Conservation (phyloP, 108 stramenopile genomes). For the Licmophora abbreviata region DNA sequence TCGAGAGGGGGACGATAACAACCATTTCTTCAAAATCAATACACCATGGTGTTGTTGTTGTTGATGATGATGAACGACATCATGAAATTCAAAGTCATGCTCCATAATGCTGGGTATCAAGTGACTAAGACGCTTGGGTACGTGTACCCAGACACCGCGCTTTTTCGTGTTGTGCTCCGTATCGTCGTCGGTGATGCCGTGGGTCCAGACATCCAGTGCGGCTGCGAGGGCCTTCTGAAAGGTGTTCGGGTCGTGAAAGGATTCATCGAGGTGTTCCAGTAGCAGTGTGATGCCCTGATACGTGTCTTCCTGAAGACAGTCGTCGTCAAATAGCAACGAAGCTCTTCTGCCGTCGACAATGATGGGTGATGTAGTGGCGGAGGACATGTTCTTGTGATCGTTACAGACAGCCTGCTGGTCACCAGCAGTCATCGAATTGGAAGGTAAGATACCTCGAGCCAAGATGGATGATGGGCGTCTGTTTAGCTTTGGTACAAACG, state of each 20-base stretch:
- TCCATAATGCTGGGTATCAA: slow-evolving; percentile 17
- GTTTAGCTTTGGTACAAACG: too few relatives aligned
- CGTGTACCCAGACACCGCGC: slow-evolving; percentile 73
- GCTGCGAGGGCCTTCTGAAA: background rate
- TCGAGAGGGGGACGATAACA: slow-evolving; percentile 37
- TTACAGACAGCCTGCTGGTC: too few relatives aligned
- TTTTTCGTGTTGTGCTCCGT: slow-evolving; percentile 33
- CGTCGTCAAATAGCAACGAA: background rate
- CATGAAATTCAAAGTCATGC: slow-evolving; percentile 63
- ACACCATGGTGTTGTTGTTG: slow-evolving; percentile 22
- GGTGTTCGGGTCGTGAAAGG: background rate
- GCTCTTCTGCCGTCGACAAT: background rate
- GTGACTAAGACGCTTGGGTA: slow-evolving; percentile 31
- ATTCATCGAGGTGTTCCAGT: slow-evolving; percentile 16
- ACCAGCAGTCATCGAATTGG: too few relatives aligned
- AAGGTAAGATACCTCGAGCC: too few relatives aligned
- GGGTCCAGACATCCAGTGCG: background rate
- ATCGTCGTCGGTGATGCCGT: too few relatives aligned
- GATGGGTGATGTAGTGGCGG: too few relatives aligned
- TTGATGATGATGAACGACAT: slow-evolving; percentile 2
- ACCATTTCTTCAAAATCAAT: slow-evolving; percentile 62
- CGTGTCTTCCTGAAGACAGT: background rate
- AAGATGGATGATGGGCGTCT: too few relatives aligned
- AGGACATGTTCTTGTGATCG: too few relatives aligned
- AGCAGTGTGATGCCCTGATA: slow-evolving; percentile 69